Percentiles rank a stretch among this genome's conserved stretches.
These are phyloP conservation scores for Boletus sp. DNA, from an alignment of 768 basidiomycete genomes.

Conservation along the genomic window DNA sequence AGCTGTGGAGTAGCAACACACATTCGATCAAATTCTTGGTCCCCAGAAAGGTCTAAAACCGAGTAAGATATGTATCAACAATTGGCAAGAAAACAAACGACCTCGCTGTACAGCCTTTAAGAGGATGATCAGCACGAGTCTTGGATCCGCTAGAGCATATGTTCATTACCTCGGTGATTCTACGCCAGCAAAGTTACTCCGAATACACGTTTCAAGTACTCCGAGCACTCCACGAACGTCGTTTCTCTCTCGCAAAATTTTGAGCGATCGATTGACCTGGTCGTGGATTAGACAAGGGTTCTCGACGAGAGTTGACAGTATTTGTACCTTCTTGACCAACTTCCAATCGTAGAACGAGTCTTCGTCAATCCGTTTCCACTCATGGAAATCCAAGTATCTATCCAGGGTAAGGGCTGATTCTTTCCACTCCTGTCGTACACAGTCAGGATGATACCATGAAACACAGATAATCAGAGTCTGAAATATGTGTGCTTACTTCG, in stretches of 20 bases:
- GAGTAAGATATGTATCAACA: conserved; percentile 8
- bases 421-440: conserved; percentile 73
- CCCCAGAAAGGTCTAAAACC: conserved; percentile 76
- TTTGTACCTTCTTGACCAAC: conserved; percentile 66
- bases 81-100: conserved; percentile 17
- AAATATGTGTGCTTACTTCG: conserved; percentile 42
- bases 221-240: conserved; percentile 86
- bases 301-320: not conserved
- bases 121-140: conserved; percentile 2
- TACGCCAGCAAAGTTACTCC: conserved; percentile 90
- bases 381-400: conserved; percentile 75
- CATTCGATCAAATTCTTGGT: conserved; percentile 90
- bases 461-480: not conserved
- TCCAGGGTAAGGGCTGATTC: conserved; percentile 75
- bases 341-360: conserved; percentile 92
- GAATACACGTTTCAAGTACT: conserved; percentile 85
- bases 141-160: not conserved
- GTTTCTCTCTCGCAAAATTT: conserved; percentile 62
- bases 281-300: not conserved
- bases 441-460: not conserved
- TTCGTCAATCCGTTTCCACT: conserved; percentile 88
- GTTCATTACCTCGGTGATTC: conserved; percentile 69
- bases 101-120: conserved; percentile 83
- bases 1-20: conserved; percentile 29
- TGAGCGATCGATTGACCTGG: conserved; percentile 75